Conservation (phyloP, 768 basidiomycete genomes). For the Antrodiella citrinella region DNA sequence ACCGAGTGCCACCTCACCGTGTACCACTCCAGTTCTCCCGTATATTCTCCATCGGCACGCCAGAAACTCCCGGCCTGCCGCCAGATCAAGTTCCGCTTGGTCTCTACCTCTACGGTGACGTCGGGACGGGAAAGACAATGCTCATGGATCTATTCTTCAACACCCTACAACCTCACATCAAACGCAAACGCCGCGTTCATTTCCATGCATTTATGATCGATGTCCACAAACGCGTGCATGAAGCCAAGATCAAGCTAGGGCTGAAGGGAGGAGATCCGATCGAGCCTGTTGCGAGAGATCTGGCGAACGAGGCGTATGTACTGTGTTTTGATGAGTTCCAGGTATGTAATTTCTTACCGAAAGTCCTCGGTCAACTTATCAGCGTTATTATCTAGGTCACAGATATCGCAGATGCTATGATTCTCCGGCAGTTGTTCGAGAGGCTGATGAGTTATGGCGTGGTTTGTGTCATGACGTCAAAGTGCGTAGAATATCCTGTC, state of each 20-base stretch:
- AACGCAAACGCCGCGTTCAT: conserved; percentile 81
- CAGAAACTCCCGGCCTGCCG: conserved; percentile 21
- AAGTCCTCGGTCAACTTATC: too few relatives aligned
- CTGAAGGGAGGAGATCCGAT: conserved; percentile 73
- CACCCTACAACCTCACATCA: conserved; percentile 60
- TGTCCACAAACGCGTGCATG: conserved; percentile 88
- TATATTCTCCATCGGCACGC: conserved; percentile 21
- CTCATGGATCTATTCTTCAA: conserved; percentile 97
- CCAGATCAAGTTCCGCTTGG: conserved; percentile 67
- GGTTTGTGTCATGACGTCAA: conserved; percentile 93
- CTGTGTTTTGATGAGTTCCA: conserved; percentile 99
- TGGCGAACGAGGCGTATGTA: conserved; percentile 77
- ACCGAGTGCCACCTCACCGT: not conserved
- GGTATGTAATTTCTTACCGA: conserved; percentile 52
- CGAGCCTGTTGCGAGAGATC: conserved; percentile 75
- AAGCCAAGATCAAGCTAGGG: conserved; percentile 67
- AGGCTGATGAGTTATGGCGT: conserved; percentile 82
- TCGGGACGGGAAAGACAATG: conserved; percentile 98
- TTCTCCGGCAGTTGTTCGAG: conserved; percentile 84
- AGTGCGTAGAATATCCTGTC: conserved; percentile 45
- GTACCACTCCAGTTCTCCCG: conserved; percentile 17
- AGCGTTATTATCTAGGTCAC: conserved; percentile 76
- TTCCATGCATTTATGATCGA: conserved; percentile 99
- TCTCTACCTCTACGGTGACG: conserved; percentile 92
- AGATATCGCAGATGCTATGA: conserved; percentile 98